Base-by-base conservation (phyloP, 495 filamentous ascomycete species). In the Hamigera avellanea region DNA sequence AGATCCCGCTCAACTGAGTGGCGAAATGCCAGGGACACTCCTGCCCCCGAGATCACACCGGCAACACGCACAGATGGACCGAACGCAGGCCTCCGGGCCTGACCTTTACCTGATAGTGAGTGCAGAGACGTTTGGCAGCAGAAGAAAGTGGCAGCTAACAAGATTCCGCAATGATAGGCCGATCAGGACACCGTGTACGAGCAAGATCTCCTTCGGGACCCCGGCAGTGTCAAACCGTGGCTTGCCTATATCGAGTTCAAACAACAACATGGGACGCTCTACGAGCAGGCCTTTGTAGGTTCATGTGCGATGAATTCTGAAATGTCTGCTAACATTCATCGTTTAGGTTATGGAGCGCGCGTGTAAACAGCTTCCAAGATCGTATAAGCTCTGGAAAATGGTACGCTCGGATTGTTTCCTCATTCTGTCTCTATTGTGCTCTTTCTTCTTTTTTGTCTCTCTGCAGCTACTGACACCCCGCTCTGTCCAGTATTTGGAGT, bases 331-430 rank as follows among this genome's bases (percentile, higher is more conserved):
- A 19, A 39, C 18, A 28, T 12, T 27, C 27, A 10, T 23, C 34
- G 16, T 39, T 14, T 37, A 71, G 67, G 50, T 72, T 6, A 79
- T 95, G 64, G 93, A 99, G 63, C 73, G 93, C 43, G 89, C 93
- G 23, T 93, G 86, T 54, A 69, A 75, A 44, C 78, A 88, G 44
- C 72, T 96, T 19, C 93, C 93, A 26, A 76, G 93, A 42, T 95
- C 87, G 16, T 96, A 95, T 61, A 99, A 96, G 67, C 66, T 99
- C 17, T 99, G 93, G 93, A 99, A 95, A 65, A 83, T 89, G 78
- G 83, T 89, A n/a, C 9, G 23, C 26, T 7, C 16, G 8, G 33
- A 14, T 50, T 36, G 43, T n/a, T n/a, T n/a, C n/a, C n/a, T n/a
- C n/a, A n/a, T n/a, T n/a, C 43, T 50, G 28, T 42, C 19, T 18